Evolutionary conservation across 768 basidiomycete genomes (phyloP), one percentile per base, ranked within the genome.

Genomic region (Leccinum obscurum): DNA sequence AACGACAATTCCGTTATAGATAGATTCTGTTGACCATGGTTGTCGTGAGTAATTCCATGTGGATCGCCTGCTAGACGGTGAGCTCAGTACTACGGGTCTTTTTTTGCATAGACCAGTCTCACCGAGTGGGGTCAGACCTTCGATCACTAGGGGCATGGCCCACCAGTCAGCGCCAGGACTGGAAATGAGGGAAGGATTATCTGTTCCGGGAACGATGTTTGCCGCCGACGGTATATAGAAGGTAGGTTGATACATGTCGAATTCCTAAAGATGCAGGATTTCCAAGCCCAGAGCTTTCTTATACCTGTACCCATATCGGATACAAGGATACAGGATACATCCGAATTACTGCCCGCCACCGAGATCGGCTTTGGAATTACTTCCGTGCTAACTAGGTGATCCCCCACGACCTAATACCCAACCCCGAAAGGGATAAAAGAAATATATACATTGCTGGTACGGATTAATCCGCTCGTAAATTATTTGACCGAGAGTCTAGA

Each of bases 161-260:
- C 8, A 5, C 49, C 52, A 56, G 14, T 17, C 6, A 3, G 39
- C 35, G n/a, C 34, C 22, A 9, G 10, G 2, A 24, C 26, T 22
- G 10, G 3, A 35, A 24, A 32, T 34, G 11, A 20, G 15, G 6
- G 30, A n/a, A 10, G 37, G 5, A 48, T 48, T n/a, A 26, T 30
- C 8, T 14, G 5, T 24, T 17, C 13, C 20, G 9, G 14, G 22
- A 32, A 46, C 50, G 39, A 51, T 13, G 6, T 24, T 22, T 32
- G 22, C n/a, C 11, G 50, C 35, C 48, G 7, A 6, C 9, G 30
- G 26, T 20, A 24, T 35, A 10, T 54, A n/a, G n/a, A 52, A 13
- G 34, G 39, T 60, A 28, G 44, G 58, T 65, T 22, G 44, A 46
- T 55, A 44, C 54, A 65, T 46, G 17, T 52, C 30, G 26, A 20